Base-by-base conservation (phyloP, 1,284 basidiomycete species). In the Heterobasidion parviporum region DNA sequence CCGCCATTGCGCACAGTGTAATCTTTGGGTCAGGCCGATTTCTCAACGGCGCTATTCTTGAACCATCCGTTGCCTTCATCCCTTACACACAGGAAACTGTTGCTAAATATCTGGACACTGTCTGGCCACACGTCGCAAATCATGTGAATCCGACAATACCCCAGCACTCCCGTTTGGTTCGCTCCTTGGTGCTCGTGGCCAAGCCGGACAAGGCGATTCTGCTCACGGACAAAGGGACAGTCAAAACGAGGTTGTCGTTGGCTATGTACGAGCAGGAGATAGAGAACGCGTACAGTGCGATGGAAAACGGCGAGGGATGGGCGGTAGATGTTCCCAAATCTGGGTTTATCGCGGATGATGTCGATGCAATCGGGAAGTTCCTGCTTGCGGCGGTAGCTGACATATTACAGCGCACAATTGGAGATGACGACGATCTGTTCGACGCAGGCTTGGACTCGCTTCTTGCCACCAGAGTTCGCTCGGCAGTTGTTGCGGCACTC, bases 141-240 rank as follows among this genome's bases (percentile, higher is more conserved):
- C 36, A 59, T n/a, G 60, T 59, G 43, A 64, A 64, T 51, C 45
- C 53, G 9, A 32, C 60, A 44, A 56, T 62, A 8, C 63, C 62
- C 4, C 54, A 58, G 45, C 62, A 65, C 55, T 64, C 63, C 14
- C 57, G 62, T 9, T 53, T 65, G 8, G 49, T 65, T 32, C 56
- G 56, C 2, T 55, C 61, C 12, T 57, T 62, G 52, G 53, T 65
- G 20, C 57, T 65, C 35, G 56, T 63, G 44, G 59, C 59, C 10
- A 53, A 57, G n/a, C 56, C 53, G 2, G 52, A 57, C n/a, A 56
- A 58, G n/a, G 63, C 62, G 6, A 60, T 62, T 55, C 51, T 55
- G 6, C 14, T 57, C 18, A 63, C 60, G 8, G 60, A 63, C 47
- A 63, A 64, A 43, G 58, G 57, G 26, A 63, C 62, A 1, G 58